These are phyloP conservation scores for Mortierella sp. DNA, from an alignment of 371 early-diverging fungal genomes.

Conservation along the genomic window DNA sequence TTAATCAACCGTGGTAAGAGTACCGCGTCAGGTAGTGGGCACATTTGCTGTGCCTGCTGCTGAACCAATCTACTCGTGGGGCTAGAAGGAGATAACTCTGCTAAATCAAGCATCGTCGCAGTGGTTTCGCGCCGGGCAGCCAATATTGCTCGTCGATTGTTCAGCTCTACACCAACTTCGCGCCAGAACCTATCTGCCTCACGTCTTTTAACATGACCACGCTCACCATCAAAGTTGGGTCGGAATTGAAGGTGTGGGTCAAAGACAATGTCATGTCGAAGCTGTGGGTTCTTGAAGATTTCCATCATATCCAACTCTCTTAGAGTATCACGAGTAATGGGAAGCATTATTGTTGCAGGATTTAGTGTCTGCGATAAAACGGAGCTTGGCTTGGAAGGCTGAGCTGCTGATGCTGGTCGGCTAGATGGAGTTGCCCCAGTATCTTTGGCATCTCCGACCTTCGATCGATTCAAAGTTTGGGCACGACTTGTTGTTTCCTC, in stretches of 20 bases:
- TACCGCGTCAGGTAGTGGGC: constrained; percentile 36
- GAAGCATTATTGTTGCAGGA: constrained; percentile 58
- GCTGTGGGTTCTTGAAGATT: constrained; percentile 76
- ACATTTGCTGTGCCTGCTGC: constrained; percentile 47
- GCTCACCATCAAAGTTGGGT: constrained; percentile 76
- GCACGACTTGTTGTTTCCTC: neutral
- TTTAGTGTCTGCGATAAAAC: neutral
- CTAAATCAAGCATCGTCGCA: constrained; percentile 31
- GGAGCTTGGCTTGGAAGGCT: constrained; percentile 11
- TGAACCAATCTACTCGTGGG: constrained; percentile 35
- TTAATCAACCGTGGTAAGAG: constrained; percentile 59
- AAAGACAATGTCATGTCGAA: constrained; percentile 82
- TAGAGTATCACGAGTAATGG: constrained; percentile 71
- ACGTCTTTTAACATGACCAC: constrained; percentile 62
- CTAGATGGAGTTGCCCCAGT: neutral
- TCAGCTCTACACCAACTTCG: constrained; percentile 60
- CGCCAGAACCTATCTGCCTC: constrained; percentile 71
- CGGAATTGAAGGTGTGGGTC: constrained; percentile 82
- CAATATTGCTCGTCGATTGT: constrained; percentile 25
- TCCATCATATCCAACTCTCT: constrained; percentile 74
- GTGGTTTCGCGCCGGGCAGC: constrained; percentile 35
- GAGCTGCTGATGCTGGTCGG: neutral
- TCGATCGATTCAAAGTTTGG: neutral
- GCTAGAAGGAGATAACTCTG: constrained; percentile 31
- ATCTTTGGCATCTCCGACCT: neutral